These are phyloP conservation scores for Claviceps maximensis DNA, from an alignment of 2,329 filamentous ascomycete species.

Conservation along the genomic window DNA sequence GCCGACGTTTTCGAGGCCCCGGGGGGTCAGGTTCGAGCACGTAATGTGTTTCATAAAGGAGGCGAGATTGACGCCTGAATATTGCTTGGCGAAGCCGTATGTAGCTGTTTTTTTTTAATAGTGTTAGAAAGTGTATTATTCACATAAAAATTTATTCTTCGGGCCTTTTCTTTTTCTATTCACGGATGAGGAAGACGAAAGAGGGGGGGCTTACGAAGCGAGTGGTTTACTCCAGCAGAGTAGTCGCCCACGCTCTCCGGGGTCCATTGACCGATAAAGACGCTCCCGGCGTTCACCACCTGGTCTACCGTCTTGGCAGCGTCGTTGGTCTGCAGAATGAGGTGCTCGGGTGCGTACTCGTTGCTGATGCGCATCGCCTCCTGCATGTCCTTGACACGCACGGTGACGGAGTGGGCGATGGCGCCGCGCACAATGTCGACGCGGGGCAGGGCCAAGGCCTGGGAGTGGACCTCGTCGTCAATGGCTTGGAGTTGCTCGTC, in stretches of 20 bases:
- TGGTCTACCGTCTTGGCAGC: constrained; percentile 60
- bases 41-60: constrained; percentile 99
- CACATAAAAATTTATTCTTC: background rate
- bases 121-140: background rate
- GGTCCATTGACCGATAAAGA: constrained; percentile 93
- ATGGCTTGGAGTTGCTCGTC: constrained; percentile 67
- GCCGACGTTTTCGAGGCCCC: constrained; percentile 77
- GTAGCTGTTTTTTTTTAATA: constrained; percentile 47
- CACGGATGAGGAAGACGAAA: background rate
- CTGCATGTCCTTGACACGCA: constrained; percentile 56
- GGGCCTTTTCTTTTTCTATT: background rate
- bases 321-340: constrained; percentile 79
- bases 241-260: constrained; percentile 97
- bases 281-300: constrained; percentile 88
- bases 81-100: constrained; percentile 96
- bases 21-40: constrained; percentile 73
- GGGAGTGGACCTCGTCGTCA: constrained; percentile 78
- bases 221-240: constrained; percentile 95
- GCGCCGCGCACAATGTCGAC: constrained; percentile 87
- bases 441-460: constrained; percentile 75
- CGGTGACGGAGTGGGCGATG: constrained; percentile 83
- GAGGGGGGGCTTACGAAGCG: constrained; percentile 60
- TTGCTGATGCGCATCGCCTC: constrained; percentile 79
- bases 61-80: constrained; percentile 89
- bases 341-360: constrained; percentile 86